Base-by-base conservation (phyloP, 1,284 basidiomycete species). In the Anthracocystis walkeri region DNA sequence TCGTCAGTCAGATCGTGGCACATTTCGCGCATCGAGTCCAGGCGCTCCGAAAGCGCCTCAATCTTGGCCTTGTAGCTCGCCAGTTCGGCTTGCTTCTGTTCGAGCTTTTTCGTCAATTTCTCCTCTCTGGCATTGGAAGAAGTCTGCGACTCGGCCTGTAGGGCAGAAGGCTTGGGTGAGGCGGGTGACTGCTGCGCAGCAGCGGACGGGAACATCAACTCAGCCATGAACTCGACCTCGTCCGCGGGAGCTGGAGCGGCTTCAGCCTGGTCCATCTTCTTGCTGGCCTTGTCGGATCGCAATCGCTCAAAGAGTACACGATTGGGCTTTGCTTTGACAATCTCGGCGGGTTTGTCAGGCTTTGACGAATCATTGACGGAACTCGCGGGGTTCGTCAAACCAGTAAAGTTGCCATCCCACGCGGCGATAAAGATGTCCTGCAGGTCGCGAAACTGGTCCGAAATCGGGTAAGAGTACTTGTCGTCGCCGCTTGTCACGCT, bases 1-100 rank as follows among this genome's bases (percentile, higher is more conserved):
- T 75, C 72, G 59, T 75, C 72, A 7, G 66, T 68, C 41, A 65
- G 38, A 25, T 75, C 66, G 48, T 65, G 61, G 41, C 67, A 67
- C 67, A 58, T 67, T 12, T 75, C 64, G 25, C 64, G 54, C 64
- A 70, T 55, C 40, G 49, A 29, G 3, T 75, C 66, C 1, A 75
- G 53, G 20, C 63, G 61, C 33, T 75, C 66, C 8, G 62, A 53
- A 16, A 70, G 60, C 52, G 70, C 67, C 21, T 51, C 35, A 18
- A 65, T 12, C 31, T 49, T 51, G 38, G 40, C 14, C 40, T 58
- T 63, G 55, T 67, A 46, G 18, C 42, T 52, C 16, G 20, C 21
- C 33, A 64, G 53, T 48, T 75, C 59, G 11, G 44, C 53, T 18
- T 67, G 51, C n/a, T 63, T 66, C 38, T 42, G 44, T 3, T 60